Conservation (phyloP, 306 rosid genomes). For the Vigna angularis region DNA sequence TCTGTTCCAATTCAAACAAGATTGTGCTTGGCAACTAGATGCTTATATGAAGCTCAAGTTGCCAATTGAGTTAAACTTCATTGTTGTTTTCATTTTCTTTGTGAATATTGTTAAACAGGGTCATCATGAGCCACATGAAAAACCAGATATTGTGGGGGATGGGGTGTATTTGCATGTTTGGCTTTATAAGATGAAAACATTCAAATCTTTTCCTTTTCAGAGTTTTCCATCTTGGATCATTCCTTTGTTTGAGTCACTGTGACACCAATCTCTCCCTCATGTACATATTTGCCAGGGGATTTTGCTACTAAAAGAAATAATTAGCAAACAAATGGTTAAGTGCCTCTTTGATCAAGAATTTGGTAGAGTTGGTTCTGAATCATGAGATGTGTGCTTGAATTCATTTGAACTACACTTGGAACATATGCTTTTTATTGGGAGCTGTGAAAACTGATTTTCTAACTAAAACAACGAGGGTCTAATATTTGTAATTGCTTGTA, state of each 20-base stretch:
- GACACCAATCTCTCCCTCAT: not conserved
- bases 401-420: not conserved
- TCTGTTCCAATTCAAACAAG: constrained; percentile 2
- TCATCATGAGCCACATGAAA: not conserved
- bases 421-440: not conserved
- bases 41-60: not conserved
- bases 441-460: not conserved
- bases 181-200: not conserved
- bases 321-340: not conserved
- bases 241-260: not conserved
- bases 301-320: constrained; percentile 4
- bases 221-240: not conserved
- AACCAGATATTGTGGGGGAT: not conserved
- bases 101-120: constrained; percentile 3
- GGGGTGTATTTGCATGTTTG: not conserved
- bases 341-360: not conserved
- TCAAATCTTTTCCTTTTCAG: not conserved
- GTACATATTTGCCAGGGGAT: constrained; percentile 9
- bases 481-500: not conserved
- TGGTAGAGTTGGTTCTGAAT: not conserved
- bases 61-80: not conserved
- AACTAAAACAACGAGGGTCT: not conserved
- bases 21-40: not conserved
- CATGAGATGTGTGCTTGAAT: not conserved
- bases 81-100: constrained; percentile 6